Percentiles rank a stretch among this genome's conserved stretches.
Conservation (phyloP, 2,329 filamentous ascomycete genomes). For the Ceratocystiopsis minuta region DNA sequence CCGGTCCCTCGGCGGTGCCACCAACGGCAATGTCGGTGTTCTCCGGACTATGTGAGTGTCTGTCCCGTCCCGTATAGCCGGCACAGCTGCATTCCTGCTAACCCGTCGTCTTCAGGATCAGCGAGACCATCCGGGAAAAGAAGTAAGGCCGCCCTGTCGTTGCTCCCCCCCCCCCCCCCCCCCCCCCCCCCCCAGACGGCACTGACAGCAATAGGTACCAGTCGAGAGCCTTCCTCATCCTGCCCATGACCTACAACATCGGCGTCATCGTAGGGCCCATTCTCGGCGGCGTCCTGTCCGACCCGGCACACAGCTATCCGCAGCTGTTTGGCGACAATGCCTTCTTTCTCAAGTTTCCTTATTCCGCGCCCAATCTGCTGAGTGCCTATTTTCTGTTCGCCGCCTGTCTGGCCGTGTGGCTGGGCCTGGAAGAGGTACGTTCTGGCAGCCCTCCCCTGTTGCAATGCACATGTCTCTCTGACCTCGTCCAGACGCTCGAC, state of each 20-base stretch:
- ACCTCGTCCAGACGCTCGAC: slow-evolving; percentile 25
- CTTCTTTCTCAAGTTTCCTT: slow-evolving; percentile 32
- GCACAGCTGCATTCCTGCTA: background rate
- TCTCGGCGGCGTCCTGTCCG: slow-evolving; percentile 27
- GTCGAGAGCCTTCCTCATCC: slow-evolving; percentile 23
- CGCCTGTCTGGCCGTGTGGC: slow-evolving; percentile 26
- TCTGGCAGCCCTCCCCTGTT: background rate
- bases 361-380: slow-evolving; percentile 35
- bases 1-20: slow-evolving; percentile 43
- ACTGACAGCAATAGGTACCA: slow-evolving; percentile 18
- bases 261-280: slow-evolving; percentile 41
- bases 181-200: background rate
- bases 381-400: slow-evolving; percentile 28
- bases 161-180: background rate
- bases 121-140: slow-evolving; percentile 25
- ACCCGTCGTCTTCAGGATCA: slow-evolving; percentile 17
- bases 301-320: slow-evolving; percentile 25
- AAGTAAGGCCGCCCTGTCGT: slow-evolving; percentile 14
- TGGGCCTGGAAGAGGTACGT: slow-evolving; percentile 32
- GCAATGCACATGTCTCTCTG: background rate
- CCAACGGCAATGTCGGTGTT: slow-evolving; percentile 60
- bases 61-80: background rate
- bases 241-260: slow-evolving; percentile 55
- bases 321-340: slow-evolving; percentile 25
- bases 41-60: slow-evolving; percentile 46